Conservation (phyloP, 768 basidiomycete genomes). For the Leccinum aurantiacum region DNA sequence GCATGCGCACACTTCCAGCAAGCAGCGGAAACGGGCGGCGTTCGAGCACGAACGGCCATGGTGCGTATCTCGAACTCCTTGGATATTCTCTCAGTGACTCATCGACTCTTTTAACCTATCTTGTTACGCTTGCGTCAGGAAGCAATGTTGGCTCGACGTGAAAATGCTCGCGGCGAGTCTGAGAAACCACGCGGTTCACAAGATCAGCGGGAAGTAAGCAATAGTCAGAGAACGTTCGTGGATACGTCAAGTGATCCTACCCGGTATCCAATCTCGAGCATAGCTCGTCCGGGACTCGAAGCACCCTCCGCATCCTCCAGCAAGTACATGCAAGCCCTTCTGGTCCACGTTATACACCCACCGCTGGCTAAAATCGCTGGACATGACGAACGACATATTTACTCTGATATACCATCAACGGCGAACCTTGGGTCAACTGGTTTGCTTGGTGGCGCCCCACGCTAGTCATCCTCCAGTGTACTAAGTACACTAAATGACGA, state of each 20-base stretch:
- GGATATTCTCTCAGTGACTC: background rate
- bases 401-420: slow-evolving; percentile 34
- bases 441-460: background rate
- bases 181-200: slow-evolving; percentile 1
- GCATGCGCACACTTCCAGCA: slow-evolving; percentile 45
- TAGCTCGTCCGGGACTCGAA: background rate
- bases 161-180: slow-evolving; percentile 13
- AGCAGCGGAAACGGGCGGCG: slow-evolving; percentile 47
- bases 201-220: slow-evolving; percentile 36
- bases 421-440: background rate
- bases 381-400: slow-evolving; percentile 18
- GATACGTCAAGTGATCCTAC: background rate
- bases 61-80: slow-evolving; percentile 26
- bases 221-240: slow-evolving; percentile 35
- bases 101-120: slow-evolving; percentile 38
- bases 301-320: background rate
- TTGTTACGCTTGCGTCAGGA: slow-evolving; percentile 46
- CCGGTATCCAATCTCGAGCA: background rate
- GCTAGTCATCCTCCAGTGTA: background rate
- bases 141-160: slow-evolving; percentile 35
- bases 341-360: background rate
- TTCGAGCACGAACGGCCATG: slow-evolving; percentile 49
- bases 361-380: background rate
- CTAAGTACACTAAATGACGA: slow-evolving; percentile 34
- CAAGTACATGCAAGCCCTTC: background rate